A percentile compares a stretch with the other conserved stretches of the same genome.
Evolutionary conservation across 2,329 filamentous ascomycete species (phyloP).

Genomic region (Talaromyces rugulosus): DNA sequence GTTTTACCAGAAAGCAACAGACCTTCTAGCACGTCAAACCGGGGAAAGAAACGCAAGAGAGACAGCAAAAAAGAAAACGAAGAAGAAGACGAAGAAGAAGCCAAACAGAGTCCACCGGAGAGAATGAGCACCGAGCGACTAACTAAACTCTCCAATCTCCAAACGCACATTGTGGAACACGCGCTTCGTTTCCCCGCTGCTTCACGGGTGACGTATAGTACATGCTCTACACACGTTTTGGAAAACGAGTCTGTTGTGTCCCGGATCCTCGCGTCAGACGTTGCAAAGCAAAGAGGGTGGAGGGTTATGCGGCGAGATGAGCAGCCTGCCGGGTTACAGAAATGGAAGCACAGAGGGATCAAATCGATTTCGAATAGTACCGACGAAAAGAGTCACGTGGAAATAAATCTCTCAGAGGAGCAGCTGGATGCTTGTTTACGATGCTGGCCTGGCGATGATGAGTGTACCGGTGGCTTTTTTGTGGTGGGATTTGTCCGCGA

Average conservation of each 20-base stretch:
- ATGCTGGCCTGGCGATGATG: slow-evolving; percentile 73
- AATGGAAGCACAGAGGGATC: slow-evolving; percentile 68
- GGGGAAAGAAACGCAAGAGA: slow-evolving; percentile 44
- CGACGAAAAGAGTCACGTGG: slow-evolving; percentile 10
- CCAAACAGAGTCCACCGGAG: slow-evolving; percentile 37
- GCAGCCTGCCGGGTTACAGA: slow-evolving; percentile 70
- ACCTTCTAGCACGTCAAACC: slow-evolving; percentile 11
- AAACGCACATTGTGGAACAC: slow-evolving; percentile 75
- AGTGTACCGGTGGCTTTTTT: slow-evolving; percentile 93
- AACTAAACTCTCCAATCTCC: slow-evolving; percentile 71
- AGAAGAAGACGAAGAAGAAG: slow-evolving; percentile 25
- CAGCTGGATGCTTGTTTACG: slow-evolving; percentile 70
- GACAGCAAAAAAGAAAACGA: slow-evolving; percentile 11
- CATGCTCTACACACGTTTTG: slow-evolving; percentile 79
- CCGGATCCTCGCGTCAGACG: slow-evolving; percentile 62
- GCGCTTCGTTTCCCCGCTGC: slow-evolving; percentile 78
- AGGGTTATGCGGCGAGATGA: slow-evolving; percentile 65
- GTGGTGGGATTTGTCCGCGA: slow-evolving; percentile 79
- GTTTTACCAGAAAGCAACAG: slow-evolving; percentile 49
- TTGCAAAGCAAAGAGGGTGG: slow-evolving; percentile 70
- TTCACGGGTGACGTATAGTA: slow-evolving; percentile 79
- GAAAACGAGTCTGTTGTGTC: slow-evolving; percentile 88
- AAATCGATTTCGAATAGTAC: slow-evolving; percentile 32
- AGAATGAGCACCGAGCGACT: slow-evolving; percentile 61
- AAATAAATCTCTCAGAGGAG: slow-evolving; percentile 42